Evolutionary conservation across 2,329 filamentous ascomycete species (phyloP), one percentile per base, ranked within the genome.

Genomic region (Thielaviopsis populi): DNA sequence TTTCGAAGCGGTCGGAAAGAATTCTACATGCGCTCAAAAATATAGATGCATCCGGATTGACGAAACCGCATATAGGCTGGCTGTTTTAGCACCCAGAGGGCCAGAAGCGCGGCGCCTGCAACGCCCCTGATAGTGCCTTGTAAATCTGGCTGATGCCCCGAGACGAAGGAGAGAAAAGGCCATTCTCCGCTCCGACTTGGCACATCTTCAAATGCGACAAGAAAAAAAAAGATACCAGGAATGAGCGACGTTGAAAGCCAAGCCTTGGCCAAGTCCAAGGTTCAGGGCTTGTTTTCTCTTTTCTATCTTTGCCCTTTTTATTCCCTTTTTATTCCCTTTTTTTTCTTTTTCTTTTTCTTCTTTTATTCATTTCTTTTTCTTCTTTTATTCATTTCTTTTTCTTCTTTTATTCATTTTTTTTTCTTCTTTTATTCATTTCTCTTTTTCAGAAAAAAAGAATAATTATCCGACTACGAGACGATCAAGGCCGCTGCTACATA

Each of bases 281-380:
- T 54, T 54, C 50, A 54, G 50, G 24, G 24, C 24, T 30, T 54
- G 22, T 54, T 54, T 54, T 54, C 50, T 54, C 50, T 54, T 54
- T 33, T 33, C 30, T 33, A 3, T 33, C 30, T 33, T 33, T 7
- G 3, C 7, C 3, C 7, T 33, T 33, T 33, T 33, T n/a, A n/a
- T n/a, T n/a, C n/a, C n/a, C n/a, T n/a, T n/a, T n/a, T n/a, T n/a
- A n/a, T n/a, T n/a, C n/a, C n/a, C n/a, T n/a, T n/a, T n/a, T n/a
- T n/a, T n/a, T n/a, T n/a, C n/a, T n/a, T n/a, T n/a, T n/a, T n/a
- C n/a, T n/a, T n/a, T n/a, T n/a, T n/a, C n/a, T n/a, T n/a, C n/a
- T n/a, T n/a, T n/a, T n/a, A n/a, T n/a, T n/a, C n/a, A n/a, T n/a
- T n/a, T n/a, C n/a, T n/a, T n/a, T n/a, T n/a, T n/a, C n/a, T n/a